These are phyloP conservation scores for Venturia asperata DNA, from an alignment of 2,329 filamentous ascomycete genomes.

Conservation along the genomic window DNA sequence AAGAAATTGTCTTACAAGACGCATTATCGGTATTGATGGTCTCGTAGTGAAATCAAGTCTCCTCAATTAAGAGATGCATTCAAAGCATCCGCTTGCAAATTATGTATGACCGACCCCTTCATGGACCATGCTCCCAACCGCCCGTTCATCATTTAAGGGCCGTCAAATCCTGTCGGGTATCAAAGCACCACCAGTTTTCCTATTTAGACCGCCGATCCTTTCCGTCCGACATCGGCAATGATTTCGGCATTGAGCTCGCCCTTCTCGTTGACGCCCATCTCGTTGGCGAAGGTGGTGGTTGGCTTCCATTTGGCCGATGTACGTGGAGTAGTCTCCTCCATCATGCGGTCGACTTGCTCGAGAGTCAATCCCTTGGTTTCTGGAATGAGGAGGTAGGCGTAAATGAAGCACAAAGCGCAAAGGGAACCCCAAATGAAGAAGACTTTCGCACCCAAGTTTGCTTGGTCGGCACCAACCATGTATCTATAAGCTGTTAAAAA, in stretches of 20 bases:
- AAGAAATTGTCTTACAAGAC: neutral
- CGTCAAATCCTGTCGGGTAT: slow-evolving; percentile 11
- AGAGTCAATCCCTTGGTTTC: slow-evolving; percentile 36
- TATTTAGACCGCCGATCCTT: slow-evolving; percentile 8
- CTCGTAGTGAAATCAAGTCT: neutral
- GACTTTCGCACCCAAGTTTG: slow-evolving; percentile 43
- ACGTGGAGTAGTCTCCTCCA: slow-evolving; percentile 75
- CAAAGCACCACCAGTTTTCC: neutral
- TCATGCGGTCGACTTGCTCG: slow-evolving; percentile 55
- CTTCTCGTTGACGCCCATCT: slow-evolving; percentile 26
- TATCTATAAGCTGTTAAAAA: slow-evolving; percentile 33
- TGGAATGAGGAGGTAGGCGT: slow-evolving; percentile 38
- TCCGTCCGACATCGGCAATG: slow-evolving; percentile 19
- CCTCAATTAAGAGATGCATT: neutral
- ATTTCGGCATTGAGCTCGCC: slow-evolving; percentile 20
- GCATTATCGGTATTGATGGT: neutral
- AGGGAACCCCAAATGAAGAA: slow-evolving; percentile 42
- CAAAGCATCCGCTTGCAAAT: neutral
- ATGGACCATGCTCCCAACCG: neutral
- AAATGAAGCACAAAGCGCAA: slow-evolving; percentile 42
- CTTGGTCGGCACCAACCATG: slow-evolving; percentile 55
- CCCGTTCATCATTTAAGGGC: neutral
- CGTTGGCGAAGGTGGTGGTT: slow-evolving; percentile 57
- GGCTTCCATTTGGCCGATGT: slow-evolving; percentile 72
- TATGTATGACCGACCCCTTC: neutral